Conservation (phyloP, 371 early-diverging fungal genomes). For the Dinochytrium kinnereticum region DNA sequence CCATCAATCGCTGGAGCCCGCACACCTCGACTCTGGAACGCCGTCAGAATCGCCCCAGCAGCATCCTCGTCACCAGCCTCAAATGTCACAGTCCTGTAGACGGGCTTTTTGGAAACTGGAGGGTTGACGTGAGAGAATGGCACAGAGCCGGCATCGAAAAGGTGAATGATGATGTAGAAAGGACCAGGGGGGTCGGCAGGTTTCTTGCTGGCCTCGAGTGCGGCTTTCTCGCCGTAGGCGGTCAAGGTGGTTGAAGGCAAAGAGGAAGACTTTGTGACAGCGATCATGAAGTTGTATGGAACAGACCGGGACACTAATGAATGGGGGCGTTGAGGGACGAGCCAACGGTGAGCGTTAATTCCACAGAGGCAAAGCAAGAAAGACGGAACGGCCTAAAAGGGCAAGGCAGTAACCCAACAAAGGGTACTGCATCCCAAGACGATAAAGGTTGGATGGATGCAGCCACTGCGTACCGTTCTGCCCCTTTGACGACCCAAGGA, state of each 20-base stretch:
- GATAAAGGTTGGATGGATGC: not conserved
- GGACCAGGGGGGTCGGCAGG: not conserved
- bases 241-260: not conserved
- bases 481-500: not conserved
- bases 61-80: not conserved
- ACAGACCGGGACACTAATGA: not conserved
- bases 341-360: too few relatives aligned
- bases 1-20: too few relatives aligned
- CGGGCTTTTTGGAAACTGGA: not conserved
- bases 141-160: not conserved
- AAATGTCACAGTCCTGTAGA: slow-evolving; percentile 7
- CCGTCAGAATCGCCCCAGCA: not conserved
- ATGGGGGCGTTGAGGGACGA: not conserved
- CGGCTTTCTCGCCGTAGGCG: not conserved
- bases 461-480: not conserved
- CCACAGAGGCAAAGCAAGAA: too few relatives aligned
- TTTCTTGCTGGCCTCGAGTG: not conserved
- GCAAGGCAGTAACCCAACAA: too few relatives aligned
- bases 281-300: slow-evolving; percentile 9
- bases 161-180: not conserved
- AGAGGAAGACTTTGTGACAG: not conserved
- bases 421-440: too few relatives aligned
- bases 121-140: slow-evolving; percentile 5
- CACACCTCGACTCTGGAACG: not conserved
- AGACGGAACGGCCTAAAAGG: too few relatives aligned